phyloP scores from a whole-genome alignment of 1,139 yeast species.

The Yamadazyma atlantica region DNA sequence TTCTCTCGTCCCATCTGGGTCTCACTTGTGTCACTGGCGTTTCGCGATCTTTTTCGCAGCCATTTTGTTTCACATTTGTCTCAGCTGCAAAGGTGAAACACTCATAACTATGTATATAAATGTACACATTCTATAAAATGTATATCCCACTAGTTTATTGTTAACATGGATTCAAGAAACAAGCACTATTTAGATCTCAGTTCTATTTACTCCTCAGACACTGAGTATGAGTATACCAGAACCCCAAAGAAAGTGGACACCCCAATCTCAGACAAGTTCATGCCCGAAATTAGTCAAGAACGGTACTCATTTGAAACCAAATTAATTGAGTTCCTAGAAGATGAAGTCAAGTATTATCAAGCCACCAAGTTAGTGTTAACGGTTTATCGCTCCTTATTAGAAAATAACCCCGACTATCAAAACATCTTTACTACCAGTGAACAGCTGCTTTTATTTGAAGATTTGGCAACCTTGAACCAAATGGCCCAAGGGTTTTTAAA shows the following conservation, averaged over 20 bases:
- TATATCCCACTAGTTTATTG: no score
- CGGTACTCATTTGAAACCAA: slow-evolving; percentile 2
- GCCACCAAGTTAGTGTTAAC: slow-evolving; percentile 8
- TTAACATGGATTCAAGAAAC: slow-evolving; percentile 1
- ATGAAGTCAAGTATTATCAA: slow-evolving; percentile 16
- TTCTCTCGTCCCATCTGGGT: background rate
- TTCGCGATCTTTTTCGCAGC: slow-evolving; percentile 13
- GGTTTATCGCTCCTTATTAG: slow-evolving; percentile 13
- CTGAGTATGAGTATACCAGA: slow-evolving; percentile 10
- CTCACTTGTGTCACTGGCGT: no score
- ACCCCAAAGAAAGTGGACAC: slow-evolving; percentile 10
- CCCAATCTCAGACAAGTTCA: slow-evolving; percentile 13
- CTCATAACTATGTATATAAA: no score
- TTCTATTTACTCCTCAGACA: slow-evolving; percentile 2
- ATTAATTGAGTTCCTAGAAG: slow-evolving; percentile 12
- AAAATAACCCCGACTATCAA: slow-evolving; percentile 10
- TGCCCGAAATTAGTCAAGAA: slow-evolving; percentile 4
- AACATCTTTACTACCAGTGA: slow-evolving; percentile 15
- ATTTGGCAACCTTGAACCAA: slow-evolving; percentile 9
- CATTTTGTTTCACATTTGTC: slow-evolving; percentile 1
- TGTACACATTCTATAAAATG: no score
- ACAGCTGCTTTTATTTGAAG: slow-evolving; percentile 16
- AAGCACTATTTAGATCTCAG: slow-evolving; percentile 5
- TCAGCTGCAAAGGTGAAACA: slow-evolving; percentile 2
- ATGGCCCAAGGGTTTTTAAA: slow-evolving; percentile 4